Percentiles rank a stretch among this genome's conserved stretches.
These are phyloP conservation scores for Papiliotrema flavescens DNA, from an alignment of 1,284 basidiomycete species.

Conservation along the genomic window DNA sequence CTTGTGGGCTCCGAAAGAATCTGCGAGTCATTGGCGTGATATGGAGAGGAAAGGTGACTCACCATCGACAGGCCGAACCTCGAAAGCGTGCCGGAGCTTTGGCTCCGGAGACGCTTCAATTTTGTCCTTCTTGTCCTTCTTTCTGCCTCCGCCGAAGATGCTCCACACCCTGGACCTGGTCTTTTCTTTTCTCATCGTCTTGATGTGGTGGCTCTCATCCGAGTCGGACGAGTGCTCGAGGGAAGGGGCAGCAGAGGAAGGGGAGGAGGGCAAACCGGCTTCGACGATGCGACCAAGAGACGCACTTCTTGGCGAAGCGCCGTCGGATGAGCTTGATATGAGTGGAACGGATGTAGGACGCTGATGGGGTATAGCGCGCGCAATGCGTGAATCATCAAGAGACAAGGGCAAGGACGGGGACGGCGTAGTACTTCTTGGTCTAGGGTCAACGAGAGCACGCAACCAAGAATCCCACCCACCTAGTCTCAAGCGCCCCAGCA, in stretches of 20 bases:
- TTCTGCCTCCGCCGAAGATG: conserved; percentile 27
- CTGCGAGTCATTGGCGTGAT: neutral
- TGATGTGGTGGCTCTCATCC: conserved; percentile 2
- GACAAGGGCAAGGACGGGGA: neutral
- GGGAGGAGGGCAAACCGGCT: neutral
- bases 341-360: conserved; percentile 3
- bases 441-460: neutral
- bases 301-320: conserved; percentile 12
- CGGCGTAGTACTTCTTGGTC: neutral
- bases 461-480: neutral
- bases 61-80: neutral
- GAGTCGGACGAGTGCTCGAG: neutral
- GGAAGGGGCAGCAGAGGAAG: conserved; percentile 6
- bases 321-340: neutral
- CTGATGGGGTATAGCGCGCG: neutral
- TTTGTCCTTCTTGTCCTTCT: conserved; percentile 26
- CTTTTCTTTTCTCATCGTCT: conserved; percentile 29
- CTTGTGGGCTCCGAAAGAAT: neutral
- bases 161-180: conserved; percentile 40
- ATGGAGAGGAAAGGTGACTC: neutral
- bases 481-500: neutral
- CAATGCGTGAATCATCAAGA: neutral
- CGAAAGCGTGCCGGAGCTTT: neutral
- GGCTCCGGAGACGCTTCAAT: neutral
- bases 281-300: conserved; percentile 18